Percentiles rank a stretch among this genome's conserved stretches.
These are phyloP conservation scores for Magnusiomyces paraingens DNA, from an alignment of 1,139 yeast species.

Conservation along the genomic window DNA sequence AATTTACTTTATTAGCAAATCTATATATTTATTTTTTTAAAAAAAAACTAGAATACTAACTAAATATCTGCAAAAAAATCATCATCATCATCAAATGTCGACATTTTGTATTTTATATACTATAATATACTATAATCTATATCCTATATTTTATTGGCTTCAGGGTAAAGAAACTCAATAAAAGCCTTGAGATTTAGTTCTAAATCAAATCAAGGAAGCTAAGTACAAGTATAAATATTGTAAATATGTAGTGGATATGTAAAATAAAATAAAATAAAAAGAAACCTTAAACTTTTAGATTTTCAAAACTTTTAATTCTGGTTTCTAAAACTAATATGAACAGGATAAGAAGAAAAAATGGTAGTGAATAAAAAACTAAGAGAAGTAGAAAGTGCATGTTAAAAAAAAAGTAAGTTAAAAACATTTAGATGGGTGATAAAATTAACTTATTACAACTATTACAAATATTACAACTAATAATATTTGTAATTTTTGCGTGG, in stretches of 20 bases:
- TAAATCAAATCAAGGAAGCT: too few species aligned
- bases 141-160: conserved; percentile 10
- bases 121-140: conserved; percentile 11
- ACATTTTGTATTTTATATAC: conserved; percentile 35
- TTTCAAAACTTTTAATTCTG: too few species aligned
- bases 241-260: too few species aligned
- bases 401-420: background rate
- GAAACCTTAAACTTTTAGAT: too few species aligned
- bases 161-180: too few species aligned
- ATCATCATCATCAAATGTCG: conserved; percentile 75
- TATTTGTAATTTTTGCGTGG: background rate
- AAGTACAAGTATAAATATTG: too few species aligned
- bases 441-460: background rate
- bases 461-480: too few species aligned
- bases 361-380: too few species aligned
- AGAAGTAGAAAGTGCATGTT: background rate
- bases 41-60: conserved; percentile 21
- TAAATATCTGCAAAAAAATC: conserved; percentile 74
- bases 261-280: too few species aligned
- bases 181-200: too few species aligned
- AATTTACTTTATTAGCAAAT: background rate
- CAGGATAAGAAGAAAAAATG: background rate
- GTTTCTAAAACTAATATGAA: too few species aligned
- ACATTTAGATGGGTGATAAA: background rate
- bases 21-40: background rate